Base-by-base conservation (phyloP, 306 rosid species). In the Medicago arabica region DNA sequence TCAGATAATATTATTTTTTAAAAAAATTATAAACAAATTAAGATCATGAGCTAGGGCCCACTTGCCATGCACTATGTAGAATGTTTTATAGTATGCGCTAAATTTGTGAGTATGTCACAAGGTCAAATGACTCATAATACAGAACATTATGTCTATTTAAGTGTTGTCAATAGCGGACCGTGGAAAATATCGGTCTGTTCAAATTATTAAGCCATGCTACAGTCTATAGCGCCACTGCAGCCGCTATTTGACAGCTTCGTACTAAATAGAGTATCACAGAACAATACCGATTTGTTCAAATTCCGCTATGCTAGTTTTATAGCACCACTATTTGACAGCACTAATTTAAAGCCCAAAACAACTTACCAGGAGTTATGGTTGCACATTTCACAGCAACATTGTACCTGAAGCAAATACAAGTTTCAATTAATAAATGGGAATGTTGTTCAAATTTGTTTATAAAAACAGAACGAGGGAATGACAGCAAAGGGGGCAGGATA, bases 301-400 rank as follows among this genome's bases (percentile, higher is more conserved):
- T 28, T 3, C 31, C 31, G 31, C 4, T 28, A 28, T 28, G 4
- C 31, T 28, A 28, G 31, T 28, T 1, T 28, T 28, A 28, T 28
- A 28, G 31, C 31, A 28, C 31, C 31, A 28, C 31, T 28, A 3
- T 3, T 28, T 28, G 31, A 28, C 31, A 28, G 3, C 31, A 28
- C 4, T 3, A 28, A 28, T 3, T 28, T 28, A 71, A 72, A 84
- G 80, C 38, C 25, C 51, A 34, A 50, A 60, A 66, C 57, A 62
- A 80, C 93, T 72, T 65, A 92, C 99, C 99, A 66, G 99, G 99
- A 17, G 99, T 95, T 75, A 90, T 90, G 49, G 99, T 95, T 31
- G 99, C 99, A 67, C 99, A 95, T 82, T 95, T 95, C 64, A 95
- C 97, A 10, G 97, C 98, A 72, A 95, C 97, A 70, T 92, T 95